Evolutionary conservation across 257 asterid species (phyloP).

Genomic region (Fraxinus excelsior): DNA sequence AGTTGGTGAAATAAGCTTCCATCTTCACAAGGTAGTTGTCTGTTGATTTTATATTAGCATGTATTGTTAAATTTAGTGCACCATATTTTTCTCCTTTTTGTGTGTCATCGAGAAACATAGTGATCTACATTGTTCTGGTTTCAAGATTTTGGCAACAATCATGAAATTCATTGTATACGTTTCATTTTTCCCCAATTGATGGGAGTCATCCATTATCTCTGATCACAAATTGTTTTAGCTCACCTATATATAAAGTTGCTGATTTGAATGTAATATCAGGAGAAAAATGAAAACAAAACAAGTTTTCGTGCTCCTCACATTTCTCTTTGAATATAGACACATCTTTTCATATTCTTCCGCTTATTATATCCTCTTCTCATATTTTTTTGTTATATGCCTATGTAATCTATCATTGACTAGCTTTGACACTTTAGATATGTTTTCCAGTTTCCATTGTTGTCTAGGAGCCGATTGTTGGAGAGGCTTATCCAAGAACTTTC

Average conservation of each 20-base stretch:
- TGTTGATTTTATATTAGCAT: neutral
- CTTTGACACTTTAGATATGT: neutral
- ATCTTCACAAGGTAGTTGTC: conserved; percentile 56
- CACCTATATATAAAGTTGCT: no score
- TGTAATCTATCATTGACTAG: neutral
- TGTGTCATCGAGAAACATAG: neutral
- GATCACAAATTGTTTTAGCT: neutral
- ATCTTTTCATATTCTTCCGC: neutral
- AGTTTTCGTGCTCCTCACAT: neutral
- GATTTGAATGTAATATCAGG: no score
- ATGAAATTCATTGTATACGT: neutral
- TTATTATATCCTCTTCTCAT: neutral
- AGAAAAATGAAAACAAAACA: no score
- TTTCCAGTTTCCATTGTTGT: conserved; percentile 48
- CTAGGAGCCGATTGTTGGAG: conserved; percentile 44
- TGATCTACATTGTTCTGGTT: neutral
- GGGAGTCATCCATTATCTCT: neutral
- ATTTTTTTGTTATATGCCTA: neutral
- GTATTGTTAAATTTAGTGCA: neutral
- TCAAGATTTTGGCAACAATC: neutral
- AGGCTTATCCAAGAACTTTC: conserved; percentile 32
- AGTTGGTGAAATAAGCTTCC: conserved; percentile 50
- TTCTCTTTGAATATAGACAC: neutral
- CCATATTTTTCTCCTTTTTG: neutral
- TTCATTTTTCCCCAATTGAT: neutral